These are phyloP conservation scores for Mollisiaceae sp. DNA, from an alignment of 2,329 filamentous ascomycete genomes.

Conservation along the genomic window DNA sequence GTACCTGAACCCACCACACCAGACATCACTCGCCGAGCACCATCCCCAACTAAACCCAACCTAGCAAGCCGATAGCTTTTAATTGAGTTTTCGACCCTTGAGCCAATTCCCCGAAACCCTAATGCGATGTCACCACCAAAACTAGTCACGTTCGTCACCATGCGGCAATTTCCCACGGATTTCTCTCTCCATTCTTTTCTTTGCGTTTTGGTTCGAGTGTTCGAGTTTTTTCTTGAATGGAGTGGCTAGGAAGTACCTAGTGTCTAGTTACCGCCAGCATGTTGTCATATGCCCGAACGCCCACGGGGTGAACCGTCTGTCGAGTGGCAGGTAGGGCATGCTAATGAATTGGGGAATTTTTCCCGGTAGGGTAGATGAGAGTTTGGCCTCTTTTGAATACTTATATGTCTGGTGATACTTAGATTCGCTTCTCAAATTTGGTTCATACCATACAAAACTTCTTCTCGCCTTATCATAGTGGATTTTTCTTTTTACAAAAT, in stretches of 20 bases:
- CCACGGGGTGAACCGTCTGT: neutral
- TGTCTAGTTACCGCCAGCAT: neutral
- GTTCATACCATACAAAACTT: neutral
- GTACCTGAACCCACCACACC: constrained; percentile 2
- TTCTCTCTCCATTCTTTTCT: neutral
- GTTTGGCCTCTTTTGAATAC: neutral
- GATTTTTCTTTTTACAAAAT: neutral
- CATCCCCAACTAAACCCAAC: neutral
- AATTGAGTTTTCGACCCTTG: neutral
- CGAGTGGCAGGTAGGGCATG: neutral
- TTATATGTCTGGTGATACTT: constrained; percentile 4
- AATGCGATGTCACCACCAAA: neutral
- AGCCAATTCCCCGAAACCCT: neutral
- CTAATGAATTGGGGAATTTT: neutral
- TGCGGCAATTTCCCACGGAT: constrained; percentile 4
- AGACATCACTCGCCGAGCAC: constrained; percentile 5
- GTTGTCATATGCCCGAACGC: neutral
- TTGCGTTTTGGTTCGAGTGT: neutral
- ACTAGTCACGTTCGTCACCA: neutral
- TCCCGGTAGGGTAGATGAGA: neutral
- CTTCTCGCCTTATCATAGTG: neutral
- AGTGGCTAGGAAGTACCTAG: neutral
- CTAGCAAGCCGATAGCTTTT: neutral
- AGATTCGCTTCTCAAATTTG: neutral
- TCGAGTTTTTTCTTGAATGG: neutral